Conservation (phyloP, 352 stramenopile species). For the Elongisporangium undulatum region DNA sequence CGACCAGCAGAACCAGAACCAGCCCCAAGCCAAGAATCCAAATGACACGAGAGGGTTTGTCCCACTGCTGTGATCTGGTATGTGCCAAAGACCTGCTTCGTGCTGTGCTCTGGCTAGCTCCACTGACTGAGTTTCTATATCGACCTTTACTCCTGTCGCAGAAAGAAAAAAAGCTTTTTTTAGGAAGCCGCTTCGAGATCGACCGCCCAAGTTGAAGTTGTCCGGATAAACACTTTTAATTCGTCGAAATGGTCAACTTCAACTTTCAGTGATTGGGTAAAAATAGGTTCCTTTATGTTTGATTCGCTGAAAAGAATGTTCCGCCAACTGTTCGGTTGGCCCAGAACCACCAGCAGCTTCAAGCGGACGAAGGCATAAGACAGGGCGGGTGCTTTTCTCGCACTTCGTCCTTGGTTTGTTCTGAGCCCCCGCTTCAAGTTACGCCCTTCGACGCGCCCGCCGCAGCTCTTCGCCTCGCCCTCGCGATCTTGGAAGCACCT, state of each 20-base stretch:
- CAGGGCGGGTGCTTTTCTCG: slow-evolving; percentile 1
- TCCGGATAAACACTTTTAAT: slow-evolving; percentile 3
- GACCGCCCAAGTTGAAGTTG: slow-evolving; percentile 35
- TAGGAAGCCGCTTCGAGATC: not conserved
- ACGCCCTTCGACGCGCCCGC: not conserved
- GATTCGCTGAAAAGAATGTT: not conserved
- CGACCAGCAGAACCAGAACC: not conserved
- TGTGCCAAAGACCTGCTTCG: too few relatives aligned
- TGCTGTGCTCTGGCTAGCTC: too few relatives aligned
- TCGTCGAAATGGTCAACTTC: slow-evolving; percentile 29
- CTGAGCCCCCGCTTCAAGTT: not conserved
- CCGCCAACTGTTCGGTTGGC: not conserved
- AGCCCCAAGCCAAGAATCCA: not conserved
- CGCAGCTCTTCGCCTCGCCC: not conserved
- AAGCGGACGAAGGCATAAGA: not conserved
- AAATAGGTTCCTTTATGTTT: slow-evolving; percentile 3
- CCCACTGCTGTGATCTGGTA: not conserved
- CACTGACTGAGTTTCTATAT: not conserved
- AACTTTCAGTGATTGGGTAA: slow-evolving; percentile 25
- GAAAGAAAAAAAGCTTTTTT: not conserved
- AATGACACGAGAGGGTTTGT: not conserved
- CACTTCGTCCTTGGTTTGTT: not conserved
- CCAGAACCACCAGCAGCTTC: not conserved
- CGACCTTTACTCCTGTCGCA: not conserved
- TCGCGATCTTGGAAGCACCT: not conserved